Evolutionary conservation across 2,329 filamentous ascomycete genomes (phyloP), one percentile per base, ranked within the genome.

Genomic region (Acephala macrosclerotiorum): DNA sequence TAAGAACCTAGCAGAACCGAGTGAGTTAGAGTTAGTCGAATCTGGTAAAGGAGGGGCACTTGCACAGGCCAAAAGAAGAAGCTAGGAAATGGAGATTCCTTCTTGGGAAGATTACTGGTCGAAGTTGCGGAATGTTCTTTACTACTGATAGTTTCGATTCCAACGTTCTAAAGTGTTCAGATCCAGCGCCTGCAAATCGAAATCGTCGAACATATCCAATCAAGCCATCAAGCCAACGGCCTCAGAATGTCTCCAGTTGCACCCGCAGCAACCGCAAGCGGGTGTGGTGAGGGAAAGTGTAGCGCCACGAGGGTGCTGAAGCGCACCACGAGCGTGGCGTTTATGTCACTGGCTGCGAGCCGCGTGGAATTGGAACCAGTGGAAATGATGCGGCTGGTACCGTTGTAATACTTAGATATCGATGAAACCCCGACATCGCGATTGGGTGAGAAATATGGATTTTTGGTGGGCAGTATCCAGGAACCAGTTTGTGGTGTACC

Each of bases 361-460:
- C 38, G 38, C 14, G 12, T 4, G 12, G 5, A n/a, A 6, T 14
- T 12, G 18, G 38, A 16, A 42, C 18, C 38, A 42, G 38, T 4
- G 4, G 18, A 42, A 4, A 42, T 42, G 18, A 16, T 42, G 38
- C 12, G 38, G 38, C 18, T 42, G 12, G 38, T 16, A 42, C 38
- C 38, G 38, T 42, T 42, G 38, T 6, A 12, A 14, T 3, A 16
- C n/a, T n/a, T n/a, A n/a, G n/a, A n/a, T n/a, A 42, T 42, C 11
- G 12, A 53, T 53, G 25, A 53, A n/a, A 2, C 18, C 4, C 14
- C 3, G 22, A 53, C 12, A 3, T 18, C 25, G 22, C 3, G 7
- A 33, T 53, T 53, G 49, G 22, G 2, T 53, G 49, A 53, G 49
- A 53, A 49, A 53, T 53, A 53, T 26, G 12, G 25, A 33, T 33